Conservation (phyloP, 2,329 filamentous ascomycete species). For the Arthrinium puccinioides region DNA sequence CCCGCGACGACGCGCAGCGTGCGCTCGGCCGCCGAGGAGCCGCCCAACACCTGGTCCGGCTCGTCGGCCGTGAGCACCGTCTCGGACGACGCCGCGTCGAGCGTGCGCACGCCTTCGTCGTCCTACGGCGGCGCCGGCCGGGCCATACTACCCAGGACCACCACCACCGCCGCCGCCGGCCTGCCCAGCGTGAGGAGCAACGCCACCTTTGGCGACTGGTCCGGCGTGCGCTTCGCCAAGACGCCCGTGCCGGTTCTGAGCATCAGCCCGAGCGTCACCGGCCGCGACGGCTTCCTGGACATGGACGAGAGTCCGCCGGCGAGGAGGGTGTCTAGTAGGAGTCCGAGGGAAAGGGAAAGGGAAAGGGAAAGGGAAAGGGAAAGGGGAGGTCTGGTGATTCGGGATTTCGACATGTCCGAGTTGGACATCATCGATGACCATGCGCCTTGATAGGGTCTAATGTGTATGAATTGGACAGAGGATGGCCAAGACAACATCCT, state of each 20-base stretch:
- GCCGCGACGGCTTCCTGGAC: slow-evolving; percentile 13
- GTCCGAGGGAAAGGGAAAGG: not conserved
- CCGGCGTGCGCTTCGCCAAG: slow-evolving; percentile 5
- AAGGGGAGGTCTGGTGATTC: slow-evolving; percentile 14
- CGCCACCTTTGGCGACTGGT: slow-evolving; percentile 11
- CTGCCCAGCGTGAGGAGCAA: slow-evolving; percentile 15
- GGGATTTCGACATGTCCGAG: slow-evolving; percentile 23
- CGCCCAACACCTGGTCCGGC: slow-evolving; percentile 19
- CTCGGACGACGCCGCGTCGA: slow-evolving; percentile 15
- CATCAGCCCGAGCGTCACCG: slow-evolving; percentile 9
- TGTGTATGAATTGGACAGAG: no score
- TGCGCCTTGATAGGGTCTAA: slow-evolving; percentile 7
- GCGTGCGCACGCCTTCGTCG: slow-evolving; percentile 8
- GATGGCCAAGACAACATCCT: no score
- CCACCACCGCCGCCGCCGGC: slow-evolving; percentile 1
- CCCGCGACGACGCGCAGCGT: slow-evolving; percentile 10
- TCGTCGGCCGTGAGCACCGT: slow-evolving; percentile 19
- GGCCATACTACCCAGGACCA: slow-evolving; percentile 2
- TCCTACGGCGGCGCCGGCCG: slow-evolving; percentile 1
- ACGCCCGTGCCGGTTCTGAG: slow-evolving; percentile 13
- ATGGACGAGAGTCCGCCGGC: slow-evolving; percentile 10
- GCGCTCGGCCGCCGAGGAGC: slow-evolving; percentile 9
- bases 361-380: slow-evolving; percentile 10
- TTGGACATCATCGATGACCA: slow-evolving; percentile 12
- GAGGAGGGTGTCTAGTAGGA: not conserved